Evolutionary conservation across 176 grass and related monocot genomes (phyloP).

Genomic region (Triticum timopheevii): DNA sequence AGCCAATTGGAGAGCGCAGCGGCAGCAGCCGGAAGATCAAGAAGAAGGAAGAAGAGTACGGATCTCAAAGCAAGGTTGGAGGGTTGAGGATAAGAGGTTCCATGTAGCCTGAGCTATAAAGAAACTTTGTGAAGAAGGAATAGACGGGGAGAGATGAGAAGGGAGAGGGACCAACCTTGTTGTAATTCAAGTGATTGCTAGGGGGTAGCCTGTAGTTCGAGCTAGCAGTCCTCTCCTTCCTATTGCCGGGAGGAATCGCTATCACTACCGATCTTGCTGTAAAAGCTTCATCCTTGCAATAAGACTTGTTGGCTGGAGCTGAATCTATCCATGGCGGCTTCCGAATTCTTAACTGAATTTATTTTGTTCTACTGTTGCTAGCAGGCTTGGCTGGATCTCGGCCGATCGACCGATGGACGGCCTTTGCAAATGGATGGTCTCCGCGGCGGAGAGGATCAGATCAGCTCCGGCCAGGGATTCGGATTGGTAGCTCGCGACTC

Average conservation of each 20-base stretch:
- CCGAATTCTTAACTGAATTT: constrained; percentile 2
- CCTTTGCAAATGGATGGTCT: not conserved
- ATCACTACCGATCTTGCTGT: not conserved
- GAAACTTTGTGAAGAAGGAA: constrained; percentile 10
- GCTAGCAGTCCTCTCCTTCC: not conserved
- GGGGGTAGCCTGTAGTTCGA: constrained; percentile 41
- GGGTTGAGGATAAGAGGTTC: too few species aligned
- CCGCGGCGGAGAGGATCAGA: not conserved
- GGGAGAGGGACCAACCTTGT: not conserved
- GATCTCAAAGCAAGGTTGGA: too few species aligned
- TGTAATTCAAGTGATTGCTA: constrained; percentile 36
- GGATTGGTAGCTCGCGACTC: not conserved
- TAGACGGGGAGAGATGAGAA: constrained; percentile 30
- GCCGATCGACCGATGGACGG: not conserved
- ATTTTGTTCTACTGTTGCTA: not conserved
- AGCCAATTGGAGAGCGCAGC: constrained; percentile 25
- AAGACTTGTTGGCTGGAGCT: not conserved
- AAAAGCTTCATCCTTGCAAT: constrained; percentile 35
- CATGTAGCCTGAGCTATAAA: too few species aligned
- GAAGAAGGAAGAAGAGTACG: constrained; percentile 10
- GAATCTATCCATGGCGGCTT: not conserved
- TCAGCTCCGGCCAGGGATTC: not conserved
- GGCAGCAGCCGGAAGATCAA: constrained; percentile 14
- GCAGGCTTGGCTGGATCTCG: not conserved
- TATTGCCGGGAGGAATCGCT: not conserved